Evolutionary conservation across 768 basidiomycete genomes (phyloP).

Genomic region (Collybia nuda): DNA sequence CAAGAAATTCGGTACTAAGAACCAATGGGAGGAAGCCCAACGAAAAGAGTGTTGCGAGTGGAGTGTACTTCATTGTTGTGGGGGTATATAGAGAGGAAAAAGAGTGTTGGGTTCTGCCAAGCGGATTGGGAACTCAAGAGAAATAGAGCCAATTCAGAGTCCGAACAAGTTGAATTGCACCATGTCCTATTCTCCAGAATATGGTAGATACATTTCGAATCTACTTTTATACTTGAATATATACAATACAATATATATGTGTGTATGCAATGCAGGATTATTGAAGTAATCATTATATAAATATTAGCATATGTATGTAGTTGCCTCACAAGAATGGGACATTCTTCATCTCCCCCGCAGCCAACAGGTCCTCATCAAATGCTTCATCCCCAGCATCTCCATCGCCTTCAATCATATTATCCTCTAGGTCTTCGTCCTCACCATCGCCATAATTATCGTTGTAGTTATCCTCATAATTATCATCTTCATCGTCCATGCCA

Average conservation of each 20-base stretch:
- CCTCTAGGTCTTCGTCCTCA: conserved; percentile 31
- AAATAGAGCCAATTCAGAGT: too few relatives aligned
- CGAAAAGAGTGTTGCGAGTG: conserved; percentile 10
- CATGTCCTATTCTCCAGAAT: too few relatives aligned
- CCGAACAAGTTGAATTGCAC: too few relatives aligned
- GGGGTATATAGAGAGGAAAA: too few relatives aligned
- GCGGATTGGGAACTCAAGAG: too few relatives aligned
- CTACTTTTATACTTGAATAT: too few relatives aligned
- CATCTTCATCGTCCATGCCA: conserved; percentile 53
- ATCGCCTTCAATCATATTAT: conserved; percentile 43
- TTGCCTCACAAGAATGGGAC: conserved; percentile 57
- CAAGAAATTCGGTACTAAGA: conserved; percentile 28
- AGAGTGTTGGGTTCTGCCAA: too few relatives aligned
- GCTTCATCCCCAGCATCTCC: conserved; percentile 70
- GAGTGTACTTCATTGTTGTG: conserved; percentile 11
- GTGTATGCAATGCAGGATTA: too few relatives aligned
- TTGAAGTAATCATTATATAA: background rate
- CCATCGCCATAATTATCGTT: conserved; percentile 29
- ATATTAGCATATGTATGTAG: background rate
- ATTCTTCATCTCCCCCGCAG: conserved; percentile 81
- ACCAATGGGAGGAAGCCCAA: conserved; percentile 20
- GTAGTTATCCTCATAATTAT: conserved; percentile 34
- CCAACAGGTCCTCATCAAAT: conserved; percentile 78
- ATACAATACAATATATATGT: too few relatives aligned
- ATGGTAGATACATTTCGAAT: too few relatives aligned